Conservation (phyloP, 371 early-diverging fungal species). For the Mortierella sp. region DNA sequence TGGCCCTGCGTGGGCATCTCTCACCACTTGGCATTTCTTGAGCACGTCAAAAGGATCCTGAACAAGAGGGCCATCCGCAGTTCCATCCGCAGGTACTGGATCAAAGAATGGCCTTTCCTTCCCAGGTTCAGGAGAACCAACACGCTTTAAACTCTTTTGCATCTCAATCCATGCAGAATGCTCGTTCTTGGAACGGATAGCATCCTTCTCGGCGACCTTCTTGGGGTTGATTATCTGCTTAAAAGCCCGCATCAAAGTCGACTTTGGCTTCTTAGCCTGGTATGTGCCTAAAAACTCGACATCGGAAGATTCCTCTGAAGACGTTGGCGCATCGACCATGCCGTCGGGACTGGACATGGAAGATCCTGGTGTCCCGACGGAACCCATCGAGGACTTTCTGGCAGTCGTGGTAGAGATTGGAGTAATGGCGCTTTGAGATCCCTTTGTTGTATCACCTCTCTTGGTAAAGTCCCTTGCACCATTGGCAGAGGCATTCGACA, state of each 20-base stretch:
- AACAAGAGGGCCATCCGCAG: not conserved
- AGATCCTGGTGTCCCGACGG: not conserved
- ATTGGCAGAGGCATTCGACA: slow-evolving; percentile 22
- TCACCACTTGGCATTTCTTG: slow-evolving; percentile 31
- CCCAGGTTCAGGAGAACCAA: slow-evolving; percentile 35
- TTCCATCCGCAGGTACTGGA: not conserved
- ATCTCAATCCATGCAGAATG: slow-evolving; percentile 54
- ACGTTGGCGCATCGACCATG: not conserved
- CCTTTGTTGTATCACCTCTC: slow-evolving; percentile 29
- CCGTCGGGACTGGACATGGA: too few relatives aligned
- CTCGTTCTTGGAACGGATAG: slow-evolving; percentile 34
- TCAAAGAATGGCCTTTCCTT: slow-evolving; percentile 17
- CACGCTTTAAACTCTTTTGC: slow-evolving; percentile 45
- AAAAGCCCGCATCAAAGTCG: slow-evolving; percentile 38
- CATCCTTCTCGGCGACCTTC: slow-evolving; percentile 50
- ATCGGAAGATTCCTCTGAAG: slow-evolving; percentile 2
- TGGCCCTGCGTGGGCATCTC: slow-evolving; percentile 3
- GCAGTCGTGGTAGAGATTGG: slow-evolving; percentile 12
- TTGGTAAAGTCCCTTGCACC: slow-evolving; percentile 14
- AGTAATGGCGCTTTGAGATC: slow-evolving; percentile 15
- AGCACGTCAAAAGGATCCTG: slow-evolving; percentile 35
- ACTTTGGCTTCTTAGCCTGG: slow-evolving; percentile 41
- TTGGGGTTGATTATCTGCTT: slow-evolving; percentile 50
- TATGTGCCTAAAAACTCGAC: slow-evolving; percentile 18
- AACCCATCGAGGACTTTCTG: slow-evolving; percentile 33